Conservation (phyloP, 352 stramenopile species). For the Phytophthora podocarpi region DNA sequence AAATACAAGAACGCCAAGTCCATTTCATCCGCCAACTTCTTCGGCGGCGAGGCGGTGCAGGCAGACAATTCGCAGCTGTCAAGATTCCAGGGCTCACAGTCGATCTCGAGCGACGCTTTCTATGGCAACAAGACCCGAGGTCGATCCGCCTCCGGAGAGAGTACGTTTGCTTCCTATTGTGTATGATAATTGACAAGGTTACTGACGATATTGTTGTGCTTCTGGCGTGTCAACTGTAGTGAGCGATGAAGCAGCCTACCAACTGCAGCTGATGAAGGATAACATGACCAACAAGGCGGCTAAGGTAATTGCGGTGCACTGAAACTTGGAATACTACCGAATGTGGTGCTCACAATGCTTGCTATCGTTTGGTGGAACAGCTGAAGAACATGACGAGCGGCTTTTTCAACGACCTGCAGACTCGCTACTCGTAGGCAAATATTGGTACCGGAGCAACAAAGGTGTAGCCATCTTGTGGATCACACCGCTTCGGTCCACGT, state of each 20-base stretch:
- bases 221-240: constrained; percentile 34
- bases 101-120: constrained; percentile 90
- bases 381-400: constrained; percentile 91
- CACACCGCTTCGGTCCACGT: constrained; percentile 25
- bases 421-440: constrained; percentile 69
- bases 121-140: constrained; percentile 66
- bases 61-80: constrained; percentile 70
- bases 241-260: constrained; percentile 82
- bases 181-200: not conserved
- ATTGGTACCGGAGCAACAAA: not conserved
- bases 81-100: constrained; percentile 80
- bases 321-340: not conserved
- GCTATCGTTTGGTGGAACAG: constrained; percentile 31
- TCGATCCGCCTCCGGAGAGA: constrained; percentile 66
- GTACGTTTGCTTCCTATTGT: constrained; percentile 44
- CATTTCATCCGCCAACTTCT: constrained; percentile 92
- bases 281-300: constrained; percentile 79
- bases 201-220: constrained; percentile 1
- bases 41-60: constrained; percentile 64
- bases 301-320: constrained; percentile 49
- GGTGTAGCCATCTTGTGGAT: constrained; percentile 26
- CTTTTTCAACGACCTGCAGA: constrained; percentile 89
- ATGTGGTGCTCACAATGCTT: constrained; percentile 1
- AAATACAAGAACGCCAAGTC: constrained; percentile 94
- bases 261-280: constrained; percentile 87